Base-by-base conservation (phyloP, 495 filamentous ascomycete species). In the Aspergillus hancockii region DNA sequence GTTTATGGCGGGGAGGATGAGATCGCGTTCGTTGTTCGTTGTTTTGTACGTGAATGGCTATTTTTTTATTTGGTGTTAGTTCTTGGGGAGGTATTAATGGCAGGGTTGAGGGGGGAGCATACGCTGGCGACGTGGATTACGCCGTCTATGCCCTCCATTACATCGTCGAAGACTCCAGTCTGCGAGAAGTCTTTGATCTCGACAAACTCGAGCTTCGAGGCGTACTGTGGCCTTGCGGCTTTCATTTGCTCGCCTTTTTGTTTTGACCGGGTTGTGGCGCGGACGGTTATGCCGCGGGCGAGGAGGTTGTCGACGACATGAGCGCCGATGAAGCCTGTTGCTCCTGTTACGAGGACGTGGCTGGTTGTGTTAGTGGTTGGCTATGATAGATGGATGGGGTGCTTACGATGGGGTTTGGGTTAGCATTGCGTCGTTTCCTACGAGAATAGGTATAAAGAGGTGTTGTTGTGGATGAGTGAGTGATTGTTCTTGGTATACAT, bases 1-100 rank as follows among this genome's bases (percentile, higher is more conserved):
- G 62, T 83, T 84, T 52, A 93, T 79, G 13, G 91, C 91, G 0
- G 90, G 90, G 60, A 89, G 79, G 47, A 93, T 72, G 14, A 93
- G 78, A 49, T 93, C 86, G 46, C 79, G 85, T 61, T 90, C 76
- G 38, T 87, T 79, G 69, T 92, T 45, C 4, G 14, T 45, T n/a
- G 41, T 45, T 5, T 45, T 19, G n/a, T 45, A 45, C 2, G 41
- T 45, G 41, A 45, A 45, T 45, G 41, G 41, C 41, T 45, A n/a
- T n/a, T 45, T 45, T 45, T 36, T 10, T 10, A 14, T 28, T 7
- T 28, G 25, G n/a, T 7, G 25, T 28, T 28, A 28, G 25, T 3
- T 28, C 7, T 3, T 28, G 25, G 25, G 25, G 25, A 28, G 25
- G 25, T 28, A 28, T 28, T 28, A 28, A 7, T 3, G 25, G n/a